Evolutionary conservation across 1,139 yeast species (phyloP).

Genomic region (Yamadazyma kanchanaburiensis): DNA sequence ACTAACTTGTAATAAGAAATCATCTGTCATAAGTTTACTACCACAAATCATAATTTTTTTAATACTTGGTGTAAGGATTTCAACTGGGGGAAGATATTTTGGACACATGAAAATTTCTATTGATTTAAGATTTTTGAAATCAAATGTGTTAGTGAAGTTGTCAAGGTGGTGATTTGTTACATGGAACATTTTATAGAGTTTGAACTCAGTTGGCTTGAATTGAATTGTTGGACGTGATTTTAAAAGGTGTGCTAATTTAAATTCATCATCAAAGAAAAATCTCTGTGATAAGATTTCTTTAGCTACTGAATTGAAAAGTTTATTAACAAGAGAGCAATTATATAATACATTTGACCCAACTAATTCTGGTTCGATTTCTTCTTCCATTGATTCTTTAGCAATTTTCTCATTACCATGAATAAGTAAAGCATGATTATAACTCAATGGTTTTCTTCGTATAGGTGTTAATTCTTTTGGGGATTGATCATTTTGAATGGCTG

Average conservation of each 20-base stretch:
- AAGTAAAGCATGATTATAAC: constrained; percentile 52
- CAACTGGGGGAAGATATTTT: constrained; percentile 51
- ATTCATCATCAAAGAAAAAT: constrained; percentile 51
- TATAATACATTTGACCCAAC: constrained; percentile 26
- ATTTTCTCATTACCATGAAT: constrained; percentile 47
- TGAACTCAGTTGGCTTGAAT: constrained; percentile 29
- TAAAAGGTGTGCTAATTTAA: constrained; percentile 45
- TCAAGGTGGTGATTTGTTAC: constrained; percentile 27
- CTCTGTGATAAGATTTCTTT: constrained; percentile 51
- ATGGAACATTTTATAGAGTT: constrained; percentile 35
- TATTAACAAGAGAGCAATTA: constrained; percentile 67
- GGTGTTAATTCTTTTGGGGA: constrained; percentile 62
- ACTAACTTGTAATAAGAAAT: constrained; percentile 50
- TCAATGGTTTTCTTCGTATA: constrained; percentile 62
- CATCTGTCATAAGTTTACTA: constrained; percentile 61
- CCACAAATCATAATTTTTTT: constrained; percentile 73
- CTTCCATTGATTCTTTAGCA: constrained; percentile 53
- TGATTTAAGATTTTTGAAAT: constrained; percentile 53
- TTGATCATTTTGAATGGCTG: constrained; percentile 46
- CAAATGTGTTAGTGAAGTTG: constrained; percentile 20
- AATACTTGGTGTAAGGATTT: constrained; percentile 44
- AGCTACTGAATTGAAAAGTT: constrained; percentile 59
- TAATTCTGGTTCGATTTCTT: constrained; percentile 5
- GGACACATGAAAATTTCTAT: constrained; percentile 87
- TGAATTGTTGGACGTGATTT: constrained; percentile 2